Evolutionary conservation across 129 eudicot species (phyloP).

Genomic region (Arctium lappa): DNA sequence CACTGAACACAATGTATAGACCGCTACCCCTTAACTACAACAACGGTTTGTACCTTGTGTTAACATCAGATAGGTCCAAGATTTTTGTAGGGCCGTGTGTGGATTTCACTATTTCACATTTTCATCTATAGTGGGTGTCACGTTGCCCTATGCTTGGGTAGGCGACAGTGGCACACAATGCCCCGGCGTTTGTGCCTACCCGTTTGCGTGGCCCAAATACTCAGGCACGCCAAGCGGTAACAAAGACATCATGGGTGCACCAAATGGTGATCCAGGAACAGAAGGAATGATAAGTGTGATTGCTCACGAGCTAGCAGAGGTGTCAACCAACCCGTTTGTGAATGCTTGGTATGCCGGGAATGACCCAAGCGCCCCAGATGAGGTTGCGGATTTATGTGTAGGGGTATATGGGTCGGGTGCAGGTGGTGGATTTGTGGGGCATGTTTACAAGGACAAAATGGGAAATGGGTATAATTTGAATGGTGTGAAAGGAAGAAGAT

Average conservation of each 20-base stretch:
- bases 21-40: constrained; percentile 40
- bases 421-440: constrained; percentile 63
- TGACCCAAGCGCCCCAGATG: constrained; percentile 53
- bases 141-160: constrained; percentile 64
- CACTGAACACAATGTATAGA: constrained; percentile 6
- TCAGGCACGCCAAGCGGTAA: constrained; percentile 29
- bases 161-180: constrained; percentile 66
- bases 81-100: constrained; percentile 61
- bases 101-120: constrained; percentile 71
- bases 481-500: constrained; percentile 59
- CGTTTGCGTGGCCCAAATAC: constrained; percentile 52
- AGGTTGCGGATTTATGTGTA: constrained; percentile 64
- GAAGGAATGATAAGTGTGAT: constrained; percentile 74
- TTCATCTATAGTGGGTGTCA: constrained; percentile 49
- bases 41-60: constrained; percentile 49
- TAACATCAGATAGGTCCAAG: constrained; percentile 61
- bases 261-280: constrained; percentile 54
- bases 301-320: constrained; percentile 64
- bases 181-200: constrained; percentile 63
- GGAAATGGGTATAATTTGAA: constrained; percentile 57
- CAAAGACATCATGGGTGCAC: constrained; percentile 39
- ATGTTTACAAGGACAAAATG: constrained; percentile 42
- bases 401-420: constrained; percentile 65
- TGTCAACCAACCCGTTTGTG: constrained; percentile 55
- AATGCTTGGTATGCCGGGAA: constrained; percentile 65